These are phyloP conservation scores for Eucalyptus sp. DNA, from an alignment of 345 rosid species.

Conservation along the genomic window DNA sequence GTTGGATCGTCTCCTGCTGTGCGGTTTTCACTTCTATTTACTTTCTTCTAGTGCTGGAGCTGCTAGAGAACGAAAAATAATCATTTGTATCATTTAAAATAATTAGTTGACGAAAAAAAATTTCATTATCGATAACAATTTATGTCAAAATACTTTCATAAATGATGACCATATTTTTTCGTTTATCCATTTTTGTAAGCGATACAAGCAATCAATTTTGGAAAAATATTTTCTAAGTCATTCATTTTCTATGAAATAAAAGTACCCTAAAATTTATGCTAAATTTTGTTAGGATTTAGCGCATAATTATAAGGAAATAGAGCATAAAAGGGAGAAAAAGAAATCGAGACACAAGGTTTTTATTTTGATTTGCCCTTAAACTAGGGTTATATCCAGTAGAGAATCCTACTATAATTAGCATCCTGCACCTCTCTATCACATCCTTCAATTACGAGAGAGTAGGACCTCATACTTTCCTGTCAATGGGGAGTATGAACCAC, in stretches of 20 bases:
- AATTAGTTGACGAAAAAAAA: not conserved
- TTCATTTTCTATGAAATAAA: not conserved
- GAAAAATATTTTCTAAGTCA: not conserved
- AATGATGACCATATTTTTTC: not conserved
- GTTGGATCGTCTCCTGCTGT: not conserved
- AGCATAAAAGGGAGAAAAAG: too few species aligned
- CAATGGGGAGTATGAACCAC: not conserved
- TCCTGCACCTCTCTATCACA: accelerated
- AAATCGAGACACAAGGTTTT: not conserved
- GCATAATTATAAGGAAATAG: not conserved
- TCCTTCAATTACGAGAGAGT: not conserved
- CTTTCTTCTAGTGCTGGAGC: not conserved
- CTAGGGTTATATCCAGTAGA: not conserved
- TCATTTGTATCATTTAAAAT: not conserved
- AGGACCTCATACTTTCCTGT: not conserved
- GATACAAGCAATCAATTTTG: not conserved
- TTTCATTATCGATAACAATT: not conserved
- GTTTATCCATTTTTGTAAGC: not conserved
- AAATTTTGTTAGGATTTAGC: not conserved
- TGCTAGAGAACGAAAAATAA: not conserved
- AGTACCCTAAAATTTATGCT: not conserved
- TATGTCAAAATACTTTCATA: not conserved
- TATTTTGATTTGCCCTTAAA: not conserved
- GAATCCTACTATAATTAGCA: not conserved
- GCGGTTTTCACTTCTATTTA: not conserved